These are phyloP conservation scores for Thermomyces lanuginosus DNA, from an alignment of 2,329 filamentous ascomycete genomes.

Conservation along the genomic window DNA sequence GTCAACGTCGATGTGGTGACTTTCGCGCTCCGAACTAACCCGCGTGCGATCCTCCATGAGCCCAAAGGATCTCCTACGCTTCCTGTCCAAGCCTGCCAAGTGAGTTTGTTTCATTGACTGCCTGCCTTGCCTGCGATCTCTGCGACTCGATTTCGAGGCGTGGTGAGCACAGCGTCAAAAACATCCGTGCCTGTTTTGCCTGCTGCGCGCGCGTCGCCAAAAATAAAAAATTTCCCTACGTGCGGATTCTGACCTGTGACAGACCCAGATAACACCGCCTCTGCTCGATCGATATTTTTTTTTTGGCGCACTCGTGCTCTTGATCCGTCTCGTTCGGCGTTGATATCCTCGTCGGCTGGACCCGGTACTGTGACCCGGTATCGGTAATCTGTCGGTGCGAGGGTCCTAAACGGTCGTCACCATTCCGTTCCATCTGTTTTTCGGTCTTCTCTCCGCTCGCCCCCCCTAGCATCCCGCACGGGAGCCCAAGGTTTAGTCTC, in stretches of 20 bases:
- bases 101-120: slow-evolving; percentile 32
- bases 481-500: too few relatives aligned
- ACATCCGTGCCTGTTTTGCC: too few relatives aligned
- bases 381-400: slow-evolving; percentile 64
- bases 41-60: slow-evolving; percentile 87
- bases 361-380: slow-evolving; percentile 72
- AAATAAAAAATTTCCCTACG: neutral
- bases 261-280: slow-evolving; percentile 49
- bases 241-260: slow-evolving; percentile 2
- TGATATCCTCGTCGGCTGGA: slow-evolving; percentile 61
- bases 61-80: slow-evolving; percentile 77
- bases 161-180: too few relatives aligned
- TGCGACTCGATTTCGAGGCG: too few relatives aligned
- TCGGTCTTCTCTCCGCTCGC: slow-evolving; percentile 65
- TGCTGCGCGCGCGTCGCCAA: too few relatives aligned
- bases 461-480: slow-evolving; percentile 71
- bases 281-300: too few relatives aligned
- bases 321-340: slow-evolving; percentile 20
- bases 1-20: too few relatives aligned
- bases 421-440: slow-evolving; percentile 77
- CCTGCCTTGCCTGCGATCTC: too few relatives aligned
- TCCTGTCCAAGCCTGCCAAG: slow-evolving; percentile 90
- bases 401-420: slow-evolving; percentile 48
- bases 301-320: slow-evolving; percentile 6
- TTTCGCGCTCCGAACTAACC: too few relatives aligned